phyloP scores from a whole-genome alignment of 352 stramenopile genomes.

The Phytophthora brassicae region DNA sequence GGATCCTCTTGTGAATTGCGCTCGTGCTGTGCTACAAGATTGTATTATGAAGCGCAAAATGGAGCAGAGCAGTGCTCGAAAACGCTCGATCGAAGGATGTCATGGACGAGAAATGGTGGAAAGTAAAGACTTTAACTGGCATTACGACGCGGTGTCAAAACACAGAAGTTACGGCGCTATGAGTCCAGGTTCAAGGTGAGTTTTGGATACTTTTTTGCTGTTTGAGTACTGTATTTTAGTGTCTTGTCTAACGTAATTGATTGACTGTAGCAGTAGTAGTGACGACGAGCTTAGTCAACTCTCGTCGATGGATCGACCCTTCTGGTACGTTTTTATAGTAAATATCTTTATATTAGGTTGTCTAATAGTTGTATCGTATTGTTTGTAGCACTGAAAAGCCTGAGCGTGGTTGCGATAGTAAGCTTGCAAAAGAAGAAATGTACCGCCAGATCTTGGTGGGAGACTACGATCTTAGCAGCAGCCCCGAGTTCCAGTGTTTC shows the following conservation, averaged over 20 bases:
- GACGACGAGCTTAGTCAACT: constrained; percentile 80
- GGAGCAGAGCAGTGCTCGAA: constrained; percentile 57
- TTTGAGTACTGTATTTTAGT: background rate
- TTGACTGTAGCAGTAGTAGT: constrained; percentile 56
- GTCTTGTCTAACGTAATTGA: background rate
- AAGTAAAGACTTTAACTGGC: constrained; percentile 35
- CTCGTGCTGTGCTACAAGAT: constrained; percentile 66
- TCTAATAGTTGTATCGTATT: constrained; percentile 2
- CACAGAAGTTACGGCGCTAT: constrained; percentile 41
- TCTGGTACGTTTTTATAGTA: constrained; percentile 39
- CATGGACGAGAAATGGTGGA: constrained; percentile 38
- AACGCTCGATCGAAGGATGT: constrained; percentile 66
- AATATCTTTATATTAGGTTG: background rate
- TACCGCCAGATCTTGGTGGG: constrained; percentile 63
- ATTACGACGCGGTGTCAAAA: constrained; percentile 40
- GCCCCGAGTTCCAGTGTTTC: constrained; percentile 67
- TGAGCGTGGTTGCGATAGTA: constrained; percentile 46
- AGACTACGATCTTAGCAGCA: constrained; percentile 63
- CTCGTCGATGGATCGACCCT: constrained; percentile 66
- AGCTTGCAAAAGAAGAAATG: constrained; percentile 62
- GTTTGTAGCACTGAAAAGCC: constrained; percentile 39
- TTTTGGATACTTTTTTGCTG: constrained; percentile 15
- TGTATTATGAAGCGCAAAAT: constrained; percentile 66
- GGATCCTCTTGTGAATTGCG: constrained; percentile 63
- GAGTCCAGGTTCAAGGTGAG: constrained; percentile 54